Base-by-base conservation (phyloP, 257 asterid species). In the Ligustrum vulgare region DNA sequence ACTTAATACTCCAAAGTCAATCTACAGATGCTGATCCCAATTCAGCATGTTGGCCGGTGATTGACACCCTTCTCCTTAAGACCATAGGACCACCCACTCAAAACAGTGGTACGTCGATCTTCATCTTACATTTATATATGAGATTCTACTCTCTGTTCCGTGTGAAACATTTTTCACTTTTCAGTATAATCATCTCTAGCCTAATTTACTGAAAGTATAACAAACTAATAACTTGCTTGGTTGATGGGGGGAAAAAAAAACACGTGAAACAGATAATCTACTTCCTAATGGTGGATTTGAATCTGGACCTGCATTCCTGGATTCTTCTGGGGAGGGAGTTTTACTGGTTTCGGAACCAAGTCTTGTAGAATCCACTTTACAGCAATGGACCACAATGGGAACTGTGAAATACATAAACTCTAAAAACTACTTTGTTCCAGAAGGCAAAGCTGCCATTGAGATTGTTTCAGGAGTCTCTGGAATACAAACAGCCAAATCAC, bases 251-350 rank as follows among this genome's bases (percentile, higher is more conserved):
- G 31, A 56, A 20, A n/a, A 4, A 56, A 13, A 4, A 10, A 8
- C 64, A 28, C 15, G 60, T 66, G 13, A 34, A 66, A 75, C 80
- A 84, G 92, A 25, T 70, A 87, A 83, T 72, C 82, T 86, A 16
- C 85, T 90, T 43, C 71, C 65, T 2, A 89, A 87, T 51, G 96
- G 94, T 63, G 96, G 92, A 45, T 90, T 88, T 16, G 93, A 88
- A 76, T 28, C 43, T 18, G 94, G 92, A 36, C 93, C 96, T 2
- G 80, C 84, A 16, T 86, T 85, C 72, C 77, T 82, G 10, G 77
- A 79, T 5, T 77, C 28, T 77, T 67, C 89, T 8, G 47, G 65
- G 15, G 69, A 75, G 13, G 90, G 91, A 73, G 85, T 87, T 70
- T 51, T 88, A 74, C 81, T 90, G 34, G 80, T 85, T 77, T 70